These are phyloP conservation scores for Amyloporia xantha DNA, from an alignment of 768 basidiomycete genomes.

Conservation along the genomic window DNA sequence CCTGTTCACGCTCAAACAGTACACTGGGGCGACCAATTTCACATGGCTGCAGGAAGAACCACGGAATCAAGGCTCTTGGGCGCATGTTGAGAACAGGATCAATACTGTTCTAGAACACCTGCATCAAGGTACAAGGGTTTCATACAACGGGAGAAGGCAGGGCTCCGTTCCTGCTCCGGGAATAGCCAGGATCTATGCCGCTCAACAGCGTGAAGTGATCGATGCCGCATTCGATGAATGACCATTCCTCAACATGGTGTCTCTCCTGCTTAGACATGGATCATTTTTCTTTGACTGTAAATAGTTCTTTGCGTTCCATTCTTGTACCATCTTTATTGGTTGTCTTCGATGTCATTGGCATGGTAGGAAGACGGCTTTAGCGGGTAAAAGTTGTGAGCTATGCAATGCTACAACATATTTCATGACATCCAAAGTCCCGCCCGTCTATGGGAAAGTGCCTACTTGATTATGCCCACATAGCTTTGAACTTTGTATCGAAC, in stretches of 20 bases:
- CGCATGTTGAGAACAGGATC: constrained; percentile 57
- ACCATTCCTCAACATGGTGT: too few species aligned
- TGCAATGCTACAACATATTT: background rate
- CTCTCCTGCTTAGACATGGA: too few species aligned
- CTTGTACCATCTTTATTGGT: background rate
- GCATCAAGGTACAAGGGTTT: constrained; percentile 29
- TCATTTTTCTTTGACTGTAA: too few species aligned
- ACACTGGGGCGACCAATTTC: constrained; percentile 35
- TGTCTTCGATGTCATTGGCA: background rate
- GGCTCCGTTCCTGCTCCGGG: constrained; percentile 76
- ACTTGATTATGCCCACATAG: constrained; percentile 58
- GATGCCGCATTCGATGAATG: constrained; percentile 55
- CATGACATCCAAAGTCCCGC: background rate
- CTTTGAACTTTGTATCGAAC: constrained; percentile 53
- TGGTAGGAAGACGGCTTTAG: too few species aligned
- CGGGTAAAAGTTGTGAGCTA: too few species aligned
- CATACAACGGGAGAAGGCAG: constrained; percentile 62
- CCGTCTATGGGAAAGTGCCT: too few species aligned
- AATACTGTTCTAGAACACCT: constrained; percentile 37
- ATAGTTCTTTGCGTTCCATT: too few species aligned
- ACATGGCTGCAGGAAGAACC: constrained; percentile 87
- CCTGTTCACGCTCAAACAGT: constrained; percentile 37
- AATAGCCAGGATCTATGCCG: constrained; percentile 58
- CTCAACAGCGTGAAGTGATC: constrained; percentile 58
- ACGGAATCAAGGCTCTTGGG: constrained; percentile 78